Conservation (phyloP, 805 yeast species). For the Ogataea sp. region DNA sequence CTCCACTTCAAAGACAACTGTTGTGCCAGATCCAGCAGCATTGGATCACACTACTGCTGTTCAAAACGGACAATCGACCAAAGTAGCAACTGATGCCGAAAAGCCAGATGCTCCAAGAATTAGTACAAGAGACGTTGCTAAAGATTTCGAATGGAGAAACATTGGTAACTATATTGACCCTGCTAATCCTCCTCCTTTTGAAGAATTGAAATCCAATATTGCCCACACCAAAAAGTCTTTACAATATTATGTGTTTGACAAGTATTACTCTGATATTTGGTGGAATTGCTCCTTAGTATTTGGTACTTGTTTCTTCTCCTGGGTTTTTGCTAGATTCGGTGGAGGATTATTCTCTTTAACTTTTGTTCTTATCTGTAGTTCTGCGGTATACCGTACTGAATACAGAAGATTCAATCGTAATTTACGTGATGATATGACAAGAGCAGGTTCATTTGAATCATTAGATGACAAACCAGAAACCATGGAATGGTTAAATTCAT, state of each 20-base stretch:
- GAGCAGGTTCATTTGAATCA: conserved; percentile 55
- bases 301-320: conserved; percentile 67
- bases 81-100: neutral
- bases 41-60: neutral
- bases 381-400: conserved; percentile 65
- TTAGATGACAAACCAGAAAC: conserved; percentile 61
- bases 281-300: conserved; percentile 56
- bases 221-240: conserved; percentile 25
- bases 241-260: conserved; percentile 57
- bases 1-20: neutral
- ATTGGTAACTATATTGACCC: conserved; percentile 26
- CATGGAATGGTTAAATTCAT: conserved; percentile 75
- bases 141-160: conserved; percentile 25
- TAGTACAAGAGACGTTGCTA: neutral
- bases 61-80: neutral
- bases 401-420: conserved; percentile 69
- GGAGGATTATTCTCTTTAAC: conserved; percentile 57
- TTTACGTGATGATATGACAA: conserved; percentile 66
- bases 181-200: conserved; percentile 11
- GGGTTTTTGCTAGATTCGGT: conserved; percentile 56
- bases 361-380: conserved; percentile 50
- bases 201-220: conserved; percentile 10
- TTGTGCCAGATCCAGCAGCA: neutral
- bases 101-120: neutral
- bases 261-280: conserved; percentile 64